Conservation (phyloP, 2,329 filamentous ascomycete genomes). For the Teratosphaeria gauchensis region DNA sequence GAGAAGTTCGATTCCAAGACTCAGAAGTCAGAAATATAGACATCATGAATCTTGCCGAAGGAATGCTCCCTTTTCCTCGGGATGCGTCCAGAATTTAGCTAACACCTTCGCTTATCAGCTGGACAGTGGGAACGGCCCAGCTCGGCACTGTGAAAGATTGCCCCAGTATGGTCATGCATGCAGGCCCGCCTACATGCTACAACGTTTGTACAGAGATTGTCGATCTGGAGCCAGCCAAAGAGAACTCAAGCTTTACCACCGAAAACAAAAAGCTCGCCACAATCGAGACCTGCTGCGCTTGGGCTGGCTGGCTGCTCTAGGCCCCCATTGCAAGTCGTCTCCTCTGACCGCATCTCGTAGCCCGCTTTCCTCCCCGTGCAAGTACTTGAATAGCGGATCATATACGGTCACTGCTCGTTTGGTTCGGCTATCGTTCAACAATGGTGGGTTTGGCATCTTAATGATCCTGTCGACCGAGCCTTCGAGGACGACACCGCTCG, state of each 20-base stretch:
- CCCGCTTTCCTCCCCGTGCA: constrained; percentile 8
- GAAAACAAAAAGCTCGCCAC: neutral
- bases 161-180: neutral
- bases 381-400: constrained; percentile 10
- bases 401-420: constrained; percentile 10
- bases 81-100: no score
- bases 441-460: constrained; percentile 3
- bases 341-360: constrained; percentile 7
- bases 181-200: neutral
- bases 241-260: neutral
- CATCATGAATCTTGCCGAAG: neutral
- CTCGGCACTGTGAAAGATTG: no score
- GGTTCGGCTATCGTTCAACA: constrained; percentile 6
- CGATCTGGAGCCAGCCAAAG: neutral
- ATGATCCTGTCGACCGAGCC: constrained; percentile 7
- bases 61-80: neutral
- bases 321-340: neutral
- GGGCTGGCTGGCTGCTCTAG: neutral
- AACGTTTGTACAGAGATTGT: neutral
- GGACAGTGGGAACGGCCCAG: no score
- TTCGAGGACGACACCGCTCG: constrained; percentile 7
- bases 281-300: neutral
- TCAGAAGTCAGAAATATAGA: constrained; percentile 8
- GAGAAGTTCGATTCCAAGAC: constrained; percentile 17
- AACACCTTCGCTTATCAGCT: no score